Conservation (phyloP, 2,329 filamentous ascomycete species). For the Trichoderma breve region DNA sequence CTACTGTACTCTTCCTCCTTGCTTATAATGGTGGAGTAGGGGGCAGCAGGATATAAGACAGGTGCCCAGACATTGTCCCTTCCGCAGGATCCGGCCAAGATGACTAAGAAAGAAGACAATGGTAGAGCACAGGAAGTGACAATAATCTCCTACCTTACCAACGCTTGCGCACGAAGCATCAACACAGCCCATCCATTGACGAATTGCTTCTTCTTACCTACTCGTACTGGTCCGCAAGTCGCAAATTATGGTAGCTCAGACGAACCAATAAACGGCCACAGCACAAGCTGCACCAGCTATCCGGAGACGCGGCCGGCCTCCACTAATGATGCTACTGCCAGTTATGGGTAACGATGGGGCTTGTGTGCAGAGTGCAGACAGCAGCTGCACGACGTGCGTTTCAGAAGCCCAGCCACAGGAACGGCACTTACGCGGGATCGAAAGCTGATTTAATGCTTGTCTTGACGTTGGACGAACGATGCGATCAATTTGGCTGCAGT, state of each 20-base stretch:
- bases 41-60: background rate
- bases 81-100: background rate
- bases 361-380: background rate
- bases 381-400: constrained; percentile 16
- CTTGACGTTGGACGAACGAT: background rate
- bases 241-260: background rate
- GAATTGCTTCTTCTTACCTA: background rate
- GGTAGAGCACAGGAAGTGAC: too few species aligned
- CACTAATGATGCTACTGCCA: background rate
- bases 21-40: background rate
- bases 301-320: background rate
- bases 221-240: background rate
- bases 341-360: constrained; percentile 11
- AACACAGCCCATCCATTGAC: background rate
- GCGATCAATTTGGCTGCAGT: background rate
- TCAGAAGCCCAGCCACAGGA: background rate
- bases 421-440: background rate
- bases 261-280: background rate
- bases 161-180: background rate
- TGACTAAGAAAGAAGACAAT: background rate
- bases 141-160: background rate
- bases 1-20: background rate
- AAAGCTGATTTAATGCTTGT: background rate
- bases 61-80: background rate
- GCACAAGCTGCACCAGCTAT: background rate